Conservation (phyloP, 2,329 filamentous ascomycete genomes). For the Trichophyton equinum region DNA sequence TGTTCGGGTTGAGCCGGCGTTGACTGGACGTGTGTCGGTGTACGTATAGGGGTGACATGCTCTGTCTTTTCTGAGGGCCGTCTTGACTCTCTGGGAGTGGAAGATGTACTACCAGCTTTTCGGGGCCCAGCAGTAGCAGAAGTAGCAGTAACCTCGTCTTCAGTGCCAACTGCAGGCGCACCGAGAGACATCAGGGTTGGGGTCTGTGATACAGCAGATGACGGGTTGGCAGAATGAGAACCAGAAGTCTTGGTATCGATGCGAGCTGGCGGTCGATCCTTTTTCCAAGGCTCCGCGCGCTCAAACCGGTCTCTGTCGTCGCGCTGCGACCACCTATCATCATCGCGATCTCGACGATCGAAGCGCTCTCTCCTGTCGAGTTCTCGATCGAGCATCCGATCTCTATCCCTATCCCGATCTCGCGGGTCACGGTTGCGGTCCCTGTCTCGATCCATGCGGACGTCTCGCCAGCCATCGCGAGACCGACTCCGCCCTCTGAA, state of each 20-base stretch:
- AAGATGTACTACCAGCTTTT: not conserved
- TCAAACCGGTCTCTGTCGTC: conserved; percentile 20
- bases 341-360: conserved; percentile 23
- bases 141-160: not conserved
- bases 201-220: conserved; percentile 9
- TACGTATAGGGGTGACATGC: not conserved
- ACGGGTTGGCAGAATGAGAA: conserved; percentile 11
- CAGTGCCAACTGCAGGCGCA: not conserved
- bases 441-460: conserved; percentile 17
- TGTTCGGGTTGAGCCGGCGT: conserved; percentile 15
- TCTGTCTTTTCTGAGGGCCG: conserved; percentile 5
- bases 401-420: conserved; percentile 23
- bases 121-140: not conserved
- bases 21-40: conserved; percentile 18
- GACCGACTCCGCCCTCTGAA: conserved; percentile 35
- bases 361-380: conserved; percentile 14
- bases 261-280: conserved; percentile 25
- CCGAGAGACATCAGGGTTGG: conserved; percentile 6
- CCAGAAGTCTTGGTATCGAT: conserved; percentile 18
- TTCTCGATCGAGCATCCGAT: conserved; percentile 19
- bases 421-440: conserved; percentile 24
- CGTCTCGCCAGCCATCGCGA: conserved; percentile 32
- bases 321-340: conserved; percentile 20
- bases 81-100: not conserved
- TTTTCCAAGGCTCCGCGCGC: conserved; percentile 27